phyloP scores from a whole-genome alignment of 1,139 yeast species.

The Scheffersomyces titani region DNA sequence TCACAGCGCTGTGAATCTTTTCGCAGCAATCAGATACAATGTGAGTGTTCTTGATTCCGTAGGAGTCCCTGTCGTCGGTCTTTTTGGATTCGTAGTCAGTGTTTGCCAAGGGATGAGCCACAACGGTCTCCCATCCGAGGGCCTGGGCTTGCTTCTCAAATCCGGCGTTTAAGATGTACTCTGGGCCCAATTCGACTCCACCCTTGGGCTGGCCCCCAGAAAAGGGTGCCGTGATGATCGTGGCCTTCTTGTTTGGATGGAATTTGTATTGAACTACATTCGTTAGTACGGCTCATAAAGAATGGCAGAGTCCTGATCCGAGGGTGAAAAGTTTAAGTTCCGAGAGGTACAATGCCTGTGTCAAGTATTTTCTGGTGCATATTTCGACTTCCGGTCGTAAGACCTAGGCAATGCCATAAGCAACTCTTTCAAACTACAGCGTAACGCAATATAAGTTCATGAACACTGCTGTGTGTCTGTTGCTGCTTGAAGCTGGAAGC shows the following conservation, averaged over 20 bases:
- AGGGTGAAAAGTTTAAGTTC: too few species aligned
- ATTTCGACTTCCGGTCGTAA: neutral
- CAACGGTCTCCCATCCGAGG: conserved; percentile 70
- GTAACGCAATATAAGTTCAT: too few species aligned
- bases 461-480: neutral
- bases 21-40: conserved; percentile 76
- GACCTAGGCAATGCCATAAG: neutral
- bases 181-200: conserved; percentile 96
- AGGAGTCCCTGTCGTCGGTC: conserved; percentile 46
- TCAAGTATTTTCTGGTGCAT: too few species aligned
- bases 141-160: conserved; percentile 59
- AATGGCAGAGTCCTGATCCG: neutral
- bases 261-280: conserved; percentile 42
- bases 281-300: neutral
- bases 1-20: conserved; percentile 63
- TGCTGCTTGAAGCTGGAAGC: neutral
- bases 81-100: conserved; percentile 44
- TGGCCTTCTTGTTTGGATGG: conserved; percentile 54
- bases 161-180: conserved; percentile 72
- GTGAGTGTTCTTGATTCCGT: conserved; percentile 70
- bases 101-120: conserved; percentile 59
- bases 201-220: conserved; percentile 96
- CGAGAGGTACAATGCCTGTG: neutral
- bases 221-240: conserved; percentile 82
- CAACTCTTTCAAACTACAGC: neutral